Conservation (phyloP, 441 rosid species). For the Flueggea neowawraea region DNA sequence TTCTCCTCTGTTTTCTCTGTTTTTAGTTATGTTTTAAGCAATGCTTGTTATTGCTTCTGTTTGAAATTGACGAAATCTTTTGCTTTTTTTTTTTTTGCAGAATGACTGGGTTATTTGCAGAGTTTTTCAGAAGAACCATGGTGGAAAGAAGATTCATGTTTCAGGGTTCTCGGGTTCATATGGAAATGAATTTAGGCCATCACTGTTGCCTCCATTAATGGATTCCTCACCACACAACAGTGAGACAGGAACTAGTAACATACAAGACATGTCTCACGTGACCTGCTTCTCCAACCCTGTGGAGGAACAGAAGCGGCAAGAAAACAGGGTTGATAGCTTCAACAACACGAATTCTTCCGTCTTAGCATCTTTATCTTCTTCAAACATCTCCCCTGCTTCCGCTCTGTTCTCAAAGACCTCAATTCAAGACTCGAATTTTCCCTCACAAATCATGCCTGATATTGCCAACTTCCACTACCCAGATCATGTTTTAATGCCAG, state of each 20-base stretch:
- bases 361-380: conserved; percentile 18
- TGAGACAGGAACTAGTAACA: conserved; percentile 7
- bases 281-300: conserved; percentile 92
- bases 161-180: conserved; percentile 29
- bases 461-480: conserved; percentile 26
- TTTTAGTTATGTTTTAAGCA: not conserved
- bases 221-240: conserved; percentile 41
- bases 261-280: conserved; percentile 33
- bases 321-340: conserved; percentile 10
- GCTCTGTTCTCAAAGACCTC: conserved; percentile 20
- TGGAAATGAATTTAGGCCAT: conserved; percentile 19
- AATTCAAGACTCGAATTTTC: conserved; percentile 14
- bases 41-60: not conserved
- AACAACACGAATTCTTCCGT: conserved; percentile 21
- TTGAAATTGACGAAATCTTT: not conserved
- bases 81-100: conserved; percentile 31
- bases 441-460: conserved; percentile 21
- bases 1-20: conserved; percentile 4
- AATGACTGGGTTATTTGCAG: conserved; percentile 90
- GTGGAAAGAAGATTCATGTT: conserved; percentile 68
- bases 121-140: conserved; percentile 63
- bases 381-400: conserved; percentile 26
- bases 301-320: conserved; percentile 31
- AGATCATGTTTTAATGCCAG: conserved; percentile 26
- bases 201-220: conserved; percentile 60